A percentile compares a stretch with the other conserved stretches of the same genome.
Evolutionary conservation across 192 early-diverging fungal genomes (phyloP).

Genomic region (Podila horticola): DNA sequence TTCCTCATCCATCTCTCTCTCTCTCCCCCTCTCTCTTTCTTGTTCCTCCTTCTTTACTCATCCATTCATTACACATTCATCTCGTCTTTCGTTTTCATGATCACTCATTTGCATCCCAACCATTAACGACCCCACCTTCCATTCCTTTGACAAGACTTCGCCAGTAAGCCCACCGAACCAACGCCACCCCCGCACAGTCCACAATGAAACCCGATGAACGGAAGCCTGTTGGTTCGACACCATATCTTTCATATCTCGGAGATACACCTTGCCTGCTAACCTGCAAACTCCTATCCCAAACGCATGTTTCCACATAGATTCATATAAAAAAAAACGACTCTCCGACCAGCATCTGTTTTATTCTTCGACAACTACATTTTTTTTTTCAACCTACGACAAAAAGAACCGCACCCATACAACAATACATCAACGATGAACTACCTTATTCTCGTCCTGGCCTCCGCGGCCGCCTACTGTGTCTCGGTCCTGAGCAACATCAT

Average conservation of each 20-base stretch:
- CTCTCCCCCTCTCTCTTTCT: neutral
- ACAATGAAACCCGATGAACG: too few species aligned
- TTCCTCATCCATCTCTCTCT: neutral
- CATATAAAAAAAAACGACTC: too few species aligned
- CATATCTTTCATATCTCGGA: too few species aligned
- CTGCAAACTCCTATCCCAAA: too few species aligned
- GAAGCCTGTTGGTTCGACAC: too few species aligned
- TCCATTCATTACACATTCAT: neutral
- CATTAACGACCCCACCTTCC: neutral
- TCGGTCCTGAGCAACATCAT: conserved; percentile 15
- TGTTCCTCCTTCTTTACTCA: conserved; percentile 2
- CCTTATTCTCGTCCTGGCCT: conserved; percentile 9
- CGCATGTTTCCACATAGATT: too few species aligned
- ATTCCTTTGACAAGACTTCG: neutral
- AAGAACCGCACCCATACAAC: neutral
- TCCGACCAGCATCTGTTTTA: too few species aligned
- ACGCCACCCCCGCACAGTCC: too few species aligned
- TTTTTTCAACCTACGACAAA: neutral
- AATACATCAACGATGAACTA: conserved; percentile 12
- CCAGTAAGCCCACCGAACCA: too few species aligned
- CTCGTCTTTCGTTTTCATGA: neutral
- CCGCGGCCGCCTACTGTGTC: conserved; percentile 4
- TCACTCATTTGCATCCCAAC: neutral
- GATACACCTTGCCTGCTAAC: too few species aligned
- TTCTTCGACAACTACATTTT: too few species aligned